Percentiles rank a stretch among this genome's conserved stretches.
Conservation (phyloP, 2,329 filamentous ascomycete species). For the Helotiales sp. region DNA sequence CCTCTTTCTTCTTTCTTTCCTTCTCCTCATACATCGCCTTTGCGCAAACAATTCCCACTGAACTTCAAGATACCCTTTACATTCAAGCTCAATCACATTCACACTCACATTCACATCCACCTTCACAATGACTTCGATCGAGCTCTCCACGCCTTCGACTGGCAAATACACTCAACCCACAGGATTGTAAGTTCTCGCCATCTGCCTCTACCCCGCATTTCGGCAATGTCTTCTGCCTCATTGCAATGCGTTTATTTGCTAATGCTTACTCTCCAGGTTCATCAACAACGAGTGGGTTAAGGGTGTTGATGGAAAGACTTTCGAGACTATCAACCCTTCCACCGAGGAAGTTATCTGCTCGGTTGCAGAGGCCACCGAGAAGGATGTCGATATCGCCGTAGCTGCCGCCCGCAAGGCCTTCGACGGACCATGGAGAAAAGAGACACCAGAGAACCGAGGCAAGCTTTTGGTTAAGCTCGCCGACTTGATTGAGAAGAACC, state of each 20-base stretch:
- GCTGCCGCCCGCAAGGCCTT: constrained; percentile 85
- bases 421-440: constrained; percentile 71
- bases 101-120: too few relatives aligned
- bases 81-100: background rate
- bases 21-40: constrained; percentile 5
- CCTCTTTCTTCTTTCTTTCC: background rate
- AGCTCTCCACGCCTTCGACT: constrained; percentile 40
- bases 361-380: constrained; percentile 84
- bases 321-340: constrained; percentile 89
- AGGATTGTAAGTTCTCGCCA: constrained; percentile 48
- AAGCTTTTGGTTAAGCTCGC: constrained; percentile 76
- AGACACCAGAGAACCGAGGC: constrained; percentile 73
- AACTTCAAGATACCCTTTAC: constrained; percentile 6
- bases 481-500: constrained; percentile 78
- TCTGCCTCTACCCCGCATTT: constrained; percentile 33
- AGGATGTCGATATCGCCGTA: constrained; percentile 83
- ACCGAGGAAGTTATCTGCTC: constrained; percentile 84
- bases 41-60: background rate
- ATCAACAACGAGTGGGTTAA: constrained; percentile 94
- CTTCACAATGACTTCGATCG: constrained; percentile 17
- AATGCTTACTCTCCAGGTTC: constrained; percentile 47
- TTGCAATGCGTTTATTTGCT: background rate
- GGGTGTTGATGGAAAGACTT: constrained; percentile 83
- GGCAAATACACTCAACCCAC: constrained; percentile 45
- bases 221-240: background rate